These are phyloP conservation scores for Magnusiomyces sp. DNA, from an alignment of 1,139 yeast species.

Conservation along the genomic window DNA sequence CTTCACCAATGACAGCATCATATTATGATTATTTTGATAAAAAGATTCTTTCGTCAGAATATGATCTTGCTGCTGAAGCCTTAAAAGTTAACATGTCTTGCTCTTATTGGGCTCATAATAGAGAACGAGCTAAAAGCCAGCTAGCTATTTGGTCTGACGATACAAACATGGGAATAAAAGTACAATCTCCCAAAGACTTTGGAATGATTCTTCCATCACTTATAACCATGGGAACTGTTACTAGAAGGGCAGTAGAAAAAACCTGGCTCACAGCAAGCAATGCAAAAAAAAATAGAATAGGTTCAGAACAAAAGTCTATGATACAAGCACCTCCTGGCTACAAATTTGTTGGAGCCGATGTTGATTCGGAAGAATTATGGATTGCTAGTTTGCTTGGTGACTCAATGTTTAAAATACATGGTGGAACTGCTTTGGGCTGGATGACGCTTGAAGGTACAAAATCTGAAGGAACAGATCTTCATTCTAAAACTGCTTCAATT, in stretches of 20 bases:
- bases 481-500: conserved; percentile 86
- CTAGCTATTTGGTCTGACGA: conserved; percentile 58
- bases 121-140: conserved; percentile 76
- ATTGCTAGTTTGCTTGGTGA: conserved; percentile 94
- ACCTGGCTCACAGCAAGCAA: conserved; percentile 98
- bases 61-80: conserved; percentile 67
- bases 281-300: conserved; percentile 75
- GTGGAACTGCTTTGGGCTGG: conserved; percentile 97
- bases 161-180: conserved; percentile 30
- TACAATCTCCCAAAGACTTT: conserved; percentile 32
- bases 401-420: conserved; percentile 79
- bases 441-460: conserved; percentile 98
- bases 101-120: conserved; percentile 87
- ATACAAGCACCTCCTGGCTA: conserved; percentile 84
- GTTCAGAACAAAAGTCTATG: conserved; percentile 87
- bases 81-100: conserved; percentile 67
- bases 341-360: conserved; percentile 91
- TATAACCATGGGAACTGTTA: conserved; percentile 92
- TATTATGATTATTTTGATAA: conserved; percentile 66
- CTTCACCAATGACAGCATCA: conserved; percentile 71
- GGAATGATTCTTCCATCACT: conserved; percentile 81
- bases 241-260: conserved; percentile 92
- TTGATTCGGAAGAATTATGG: conserved; percentile 97
- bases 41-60: conserved; percentile 63
- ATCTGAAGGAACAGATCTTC: conserved; percentile 83